These are phyloP conservation scores for Yarrowia yakushimensis DNA, from an alignment of 805 yeast species.

Conservation along the genomic window DNA sequence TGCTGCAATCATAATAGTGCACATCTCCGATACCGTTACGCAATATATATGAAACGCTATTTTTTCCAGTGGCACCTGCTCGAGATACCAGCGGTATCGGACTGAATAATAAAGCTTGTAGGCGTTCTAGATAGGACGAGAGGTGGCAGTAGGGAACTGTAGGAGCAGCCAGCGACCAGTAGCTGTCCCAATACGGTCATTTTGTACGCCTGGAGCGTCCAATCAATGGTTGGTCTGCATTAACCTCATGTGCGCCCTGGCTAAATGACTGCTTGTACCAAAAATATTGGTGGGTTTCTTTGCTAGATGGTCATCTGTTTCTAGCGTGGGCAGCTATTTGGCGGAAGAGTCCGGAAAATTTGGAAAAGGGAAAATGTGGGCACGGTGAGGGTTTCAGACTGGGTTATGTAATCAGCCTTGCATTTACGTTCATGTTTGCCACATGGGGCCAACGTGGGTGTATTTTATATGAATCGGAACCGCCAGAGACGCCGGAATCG, in stretches of 20 bases:
- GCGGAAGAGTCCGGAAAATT: not conserved
- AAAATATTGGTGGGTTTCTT: not conserved
- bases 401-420: slow-evolving; percentile 7
- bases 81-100: not conserved
- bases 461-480: not conserved
- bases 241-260: slow-evolving; percentile 5
- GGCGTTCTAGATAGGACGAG: not conserved
- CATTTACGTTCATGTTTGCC: not conserved
- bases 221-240: not conserved
- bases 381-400: not conserved
- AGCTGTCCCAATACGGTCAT: not conserved
- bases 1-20: slow-evolving; percentile 12
- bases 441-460: not conserved
- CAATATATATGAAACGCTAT: slow-evolving; percentile 22
- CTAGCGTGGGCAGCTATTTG: not conserved
- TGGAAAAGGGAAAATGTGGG: slow-evolving; percentile 10
- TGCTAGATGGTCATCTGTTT: not conserved
- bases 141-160: not conserved
- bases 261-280: not conserved
- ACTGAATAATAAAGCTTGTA: not conserved
- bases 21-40: slow-evolving; percentile 23
- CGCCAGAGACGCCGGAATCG: not conserved
- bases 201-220: not conserved
- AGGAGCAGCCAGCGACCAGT: not conserved
- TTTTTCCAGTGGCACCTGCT: not conserved